Evolutionary conservation across 2,329 filamentous ascomycete species (phyloP).

Genomic region (Phoma sp.): DNA sequence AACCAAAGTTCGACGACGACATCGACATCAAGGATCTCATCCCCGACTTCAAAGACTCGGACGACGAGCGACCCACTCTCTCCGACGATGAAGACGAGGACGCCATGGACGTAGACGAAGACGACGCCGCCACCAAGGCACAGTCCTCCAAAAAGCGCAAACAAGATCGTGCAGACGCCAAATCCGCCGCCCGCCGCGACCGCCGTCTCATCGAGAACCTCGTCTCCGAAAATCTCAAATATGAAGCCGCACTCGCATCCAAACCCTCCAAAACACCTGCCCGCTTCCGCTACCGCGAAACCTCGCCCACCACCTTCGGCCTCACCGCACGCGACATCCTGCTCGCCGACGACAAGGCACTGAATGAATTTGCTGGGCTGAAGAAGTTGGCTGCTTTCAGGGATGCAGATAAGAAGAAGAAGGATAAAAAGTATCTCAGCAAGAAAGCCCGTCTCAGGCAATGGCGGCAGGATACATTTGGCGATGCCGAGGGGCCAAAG

Average conservation of each 20-base stretch:
- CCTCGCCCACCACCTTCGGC: conserved; percentile 87
- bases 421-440: conserved; percentile 84
- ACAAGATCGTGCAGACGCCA: conserved; percentile 60
- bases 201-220: conserved; percentile 84
- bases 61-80: conserved; percentile 75
- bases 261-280: conserved; percentile 57
- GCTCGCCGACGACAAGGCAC: conserved; percentile 81
- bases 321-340: conserved; percentile 91
- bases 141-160: conserved; percentile 58
- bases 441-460: conserved; percentile 92
- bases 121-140: conserved; percentile 46
- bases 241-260: conserved; percentile 69
- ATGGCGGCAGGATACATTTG: conserved; percentile 78
- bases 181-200: conserved; percentile 80
- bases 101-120: conserved; percentile 48
- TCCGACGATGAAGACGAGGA: conserved; percentile 55
- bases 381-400: conserved; percentile 95
- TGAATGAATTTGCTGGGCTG: conserved; percentile 90
- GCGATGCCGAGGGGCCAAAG: conserved; percentile 62
- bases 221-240: conserved; percentile 80
- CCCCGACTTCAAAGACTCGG: conserved; percentile 80
- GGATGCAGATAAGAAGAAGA: conserved; percentile 85
- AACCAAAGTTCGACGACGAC: conserved; percentile 94
- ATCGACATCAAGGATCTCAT: conserved; percentile 95
- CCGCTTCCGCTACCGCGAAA: conserved; percentile 91